Base-by-base conservation (phyloP, 2,329 filamentous ascomycete genomes). In the Diaporthe sp. region DNA sequence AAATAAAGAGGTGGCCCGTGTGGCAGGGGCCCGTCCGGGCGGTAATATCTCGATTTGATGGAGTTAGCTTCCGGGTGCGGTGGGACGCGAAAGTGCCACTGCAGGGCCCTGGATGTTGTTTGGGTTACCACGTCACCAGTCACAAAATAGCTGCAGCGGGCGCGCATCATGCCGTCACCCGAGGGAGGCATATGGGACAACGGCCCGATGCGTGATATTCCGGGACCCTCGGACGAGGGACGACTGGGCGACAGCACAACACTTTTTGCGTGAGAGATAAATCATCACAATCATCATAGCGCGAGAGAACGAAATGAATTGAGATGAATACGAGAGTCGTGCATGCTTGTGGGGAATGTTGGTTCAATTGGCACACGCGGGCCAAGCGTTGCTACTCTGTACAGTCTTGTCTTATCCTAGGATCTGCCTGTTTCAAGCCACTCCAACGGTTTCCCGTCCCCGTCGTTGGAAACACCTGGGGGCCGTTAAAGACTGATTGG, bases 321-420 rank as follows among this genome's bases (percentile, higher is more conserved):
- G 34, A 28, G 25, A 55, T 70, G 65, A 70, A 70, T 70, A 70
- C 65, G 65, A 70, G 65, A 42, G 65, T 28, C 22, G 34, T 8
- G 47, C n/a, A 22, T 39, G 31, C 22, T 12, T 68, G 65, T 68
- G 65, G 65, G 65, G 65, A 53, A 68, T 51, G 47, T 8, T 68
- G 65, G 22, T 39, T 22, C 44, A 22, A 4, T 53, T 31, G 53
- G 63, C 47, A 68, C 31, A 68, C 12, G 65, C 65, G 49, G 65
- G 65, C 49, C 65, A 70, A 70, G 47, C 7, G 49, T 55, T 15
- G 13, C 63, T 51, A 17, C 31, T 42, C 12, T 17, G 15, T 10
- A 6, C 63, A 39, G 47, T 31, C 31, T 31, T 31, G 47, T 53
- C 63, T 53, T 53, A 31, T 39, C 47, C 13, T 28, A 42, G n/a